These are phyloP conservation scores for Citrus glauca DNA, from an alignment of 345 rosid species.

Conservation along the genomic window DNA sequence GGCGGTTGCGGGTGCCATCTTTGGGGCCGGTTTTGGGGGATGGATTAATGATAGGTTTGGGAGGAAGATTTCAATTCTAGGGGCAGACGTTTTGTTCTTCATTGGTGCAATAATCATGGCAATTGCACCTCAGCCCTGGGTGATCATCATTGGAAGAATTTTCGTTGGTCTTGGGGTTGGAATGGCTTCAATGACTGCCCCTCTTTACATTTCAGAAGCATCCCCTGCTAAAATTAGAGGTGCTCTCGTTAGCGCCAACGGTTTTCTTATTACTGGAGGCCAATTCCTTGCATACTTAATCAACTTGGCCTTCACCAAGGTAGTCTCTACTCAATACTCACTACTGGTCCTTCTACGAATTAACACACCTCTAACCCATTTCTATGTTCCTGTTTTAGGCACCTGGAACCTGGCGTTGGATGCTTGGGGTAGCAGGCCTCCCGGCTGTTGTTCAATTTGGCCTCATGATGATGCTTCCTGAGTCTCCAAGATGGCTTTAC, in stretches of 20 bases:
- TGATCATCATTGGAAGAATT: constrained; percentile 66
- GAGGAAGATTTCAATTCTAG: constrained; percentile 53
- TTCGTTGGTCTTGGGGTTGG: constrained; percentile 91
- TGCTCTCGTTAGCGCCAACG: constrained; percentile 83
- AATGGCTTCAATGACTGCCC: constrained; percentile 95
- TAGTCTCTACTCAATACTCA: not conserved
- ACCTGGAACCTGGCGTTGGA: constrained; percentile 90
- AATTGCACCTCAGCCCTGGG: constrained; percentile 61
- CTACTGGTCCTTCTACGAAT: not conserved
- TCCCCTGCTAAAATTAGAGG: constrained; percentile 91
- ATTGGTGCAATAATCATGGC: constrained; percentile 74
- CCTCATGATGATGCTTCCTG: constrained; percentile 68
- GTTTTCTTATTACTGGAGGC: constrained; percentile 78
- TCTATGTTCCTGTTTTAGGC: constrained; percentile 27
- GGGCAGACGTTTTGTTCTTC: constrained; percentile 64
- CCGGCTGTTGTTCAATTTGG: constrained; percentile 66
- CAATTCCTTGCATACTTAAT: constrained; percentile 79
- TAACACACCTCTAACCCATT: no score
- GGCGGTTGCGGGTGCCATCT: constrained; percentile 83
- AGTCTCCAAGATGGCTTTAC: constrained; percentile 90
- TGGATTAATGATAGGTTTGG: constrained; percentile 74
- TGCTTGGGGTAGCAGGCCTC: constrained; percentile 75
- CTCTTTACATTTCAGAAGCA: constrained; percentile 88
- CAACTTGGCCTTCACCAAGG: constrained; percentile 77
- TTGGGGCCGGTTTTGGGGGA: constrained; percentile 86